Evolutionary conservation across 106 monocot genomes (phyloP).

Genomic region (Allium cepa): DNA sequence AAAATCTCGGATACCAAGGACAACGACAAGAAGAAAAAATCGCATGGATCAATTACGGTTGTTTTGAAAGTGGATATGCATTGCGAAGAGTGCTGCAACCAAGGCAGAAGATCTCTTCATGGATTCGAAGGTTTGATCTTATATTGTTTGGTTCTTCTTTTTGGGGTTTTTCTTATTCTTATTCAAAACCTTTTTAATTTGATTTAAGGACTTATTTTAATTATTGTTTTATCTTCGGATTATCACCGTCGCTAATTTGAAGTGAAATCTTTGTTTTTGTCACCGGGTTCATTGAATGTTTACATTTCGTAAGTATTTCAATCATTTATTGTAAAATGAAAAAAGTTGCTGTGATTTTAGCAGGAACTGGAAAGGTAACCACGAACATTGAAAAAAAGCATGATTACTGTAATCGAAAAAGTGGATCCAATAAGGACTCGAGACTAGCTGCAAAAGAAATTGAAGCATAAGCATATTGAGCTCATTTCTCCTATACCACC

Average conservation of each 20-base stretch:
- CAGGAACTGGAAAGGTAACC: not conserved
- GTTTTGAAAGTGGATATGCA: constrained; percentile 54
- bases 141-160: not conserved
- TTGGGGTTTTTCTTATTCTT: not conserved
- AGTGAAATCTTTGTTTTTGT: too few relatives aligned
- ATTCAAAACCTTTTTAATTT: not conserved
- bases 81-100: constrained; percentile 56
- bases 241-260: too few relatives aligned
- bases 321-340: too few relatives aligned
- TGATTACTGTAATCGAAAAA: constrained; percentile 52
- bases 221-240: not conserved
- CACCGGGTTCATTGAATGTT: too few relatives aligned
- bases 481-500: constrained; percentile 32
- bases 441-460: constrained; percentile 30
- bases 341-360: not conserved
- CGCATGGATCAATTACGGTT: constrained; percentile 11
- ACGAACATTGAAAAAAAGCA: constrained; percentile 23
- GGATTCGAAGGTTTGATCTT: constrained; percentile 32
- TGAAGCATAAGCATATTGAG: constrained; percentile 34
- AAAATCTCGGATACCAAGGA: not conserved
- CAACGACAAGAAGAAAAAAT: not conserved
- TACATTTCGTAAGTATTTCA: too few relatives aligned
- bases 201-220: not conserved
- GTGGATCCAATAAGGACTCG: constrained; percentile 46
- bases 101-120: constrained; percentile 29